Percentiles rank a stretch among this genome's conserved stretches.
phyloP scores from a whole-genome alignment of 768 basidiomycete genomes.

The Mrakia gelida region DNA sequence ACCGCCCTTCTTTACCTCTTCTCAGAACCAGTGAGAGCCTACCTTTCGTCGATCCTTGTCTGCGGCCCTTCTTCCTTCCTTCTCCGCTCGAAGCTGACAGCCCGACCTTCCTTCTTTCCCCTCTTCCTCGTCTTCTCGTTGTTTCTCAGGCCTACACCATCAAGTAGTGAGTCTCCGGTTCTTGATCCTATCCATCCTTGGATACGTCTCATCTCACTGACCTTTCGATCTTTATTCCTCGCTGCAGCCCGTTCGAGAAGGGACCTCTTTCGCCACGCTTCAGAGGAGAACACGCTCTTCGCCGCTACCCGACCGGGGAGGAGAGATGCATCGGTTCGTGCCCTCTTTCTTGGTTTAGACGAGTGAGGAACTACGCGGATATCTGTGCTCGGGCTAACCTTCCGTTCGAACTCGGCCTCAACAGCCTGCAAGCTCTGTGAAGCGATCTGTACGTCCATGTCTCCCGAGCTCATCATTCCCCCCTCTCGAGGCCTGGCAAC shows the following conservation, averaged over 20 bases:
- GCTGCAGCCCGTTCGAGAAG: slow-evolving; percentile 74
- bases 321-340: slow-evolving; percentile 93
- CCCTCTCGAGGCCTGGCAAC: neutral
- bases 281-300: slow-evolving; percentile 94
- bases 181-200: neutral
- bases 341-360: neutral
- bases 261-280: slow-evolving; percentile 96
- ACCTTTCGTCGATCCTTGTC: neutral
- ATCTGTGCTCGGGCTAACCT: neutral
- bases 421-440: slow-evolving; percentile 97
- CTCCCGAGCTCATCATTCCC: neutral
- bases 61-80: neutral
- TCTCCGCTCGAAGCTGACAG: neutral
- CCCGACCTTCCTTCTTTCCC: neutral
- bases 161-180: slow-evolving; percentile 47
- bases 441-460: slow-evolving; percentile 66
- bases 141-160: slow-evolving; percentile 65
- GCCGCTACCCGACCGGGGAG: slow-evolving; percentile 94
- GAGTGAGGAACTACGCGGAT: no score
- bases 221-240: slow-evolving; percentile 1
- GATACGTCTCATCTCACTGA: neutral
- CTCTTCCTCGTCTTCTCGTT: neutral
- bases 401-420: neutral
- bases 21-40: neutral
- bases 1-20: no score